phyloP scores from a whole-genome alignment of 805 yeast genomes.

The Zygoascus tannicola region DNA sequence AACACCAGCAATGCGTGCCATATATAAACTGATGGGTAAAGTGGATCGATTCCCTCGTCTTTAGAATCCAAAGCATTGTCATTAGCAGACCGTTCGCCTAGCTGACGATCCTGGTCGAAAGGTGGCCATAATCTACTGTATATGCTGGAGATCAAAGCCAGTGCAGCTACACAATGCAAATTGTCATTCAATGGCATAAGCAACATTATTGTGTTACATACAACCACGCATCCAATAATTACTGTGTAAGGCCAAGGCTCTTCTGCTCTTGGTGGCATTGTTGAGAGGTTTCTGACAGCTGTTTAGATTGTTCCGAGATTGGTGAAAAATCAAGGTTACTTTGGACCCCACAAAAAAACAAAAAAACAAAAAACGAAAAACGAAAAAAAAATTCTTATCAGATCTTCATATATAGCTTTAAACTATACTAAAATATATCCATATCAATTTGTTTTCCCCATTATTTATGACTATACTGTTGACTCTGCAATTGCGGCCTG shows the following conservation, averaged over 20 bases:
- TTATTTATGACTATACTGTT: too few species aligned
- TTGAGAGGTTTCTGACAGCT: too few species aligned
- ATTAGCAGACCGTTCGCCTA: slow-evolving; percentile 3
- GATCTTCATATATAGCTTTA: too few species aligned
- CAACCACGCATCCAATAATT: slow-evolving; percentile 5
- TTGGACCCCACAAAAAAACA: too few species aligned
- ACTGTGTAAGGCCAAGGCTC: slow-evolving; percentile 7
- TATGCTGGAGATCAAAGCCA: slow-evolving; percentile 7
- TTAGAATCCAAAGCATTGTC: background rate
- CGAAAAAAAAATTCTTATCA: too few species aligned
- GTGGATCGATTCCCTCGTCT: background rate
- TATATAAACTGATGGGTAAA: background rate
- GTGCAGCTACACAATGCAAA: slow-evolving; percentile 3
- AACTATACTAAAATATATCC: too few species aligned
- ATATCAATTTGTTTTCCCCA: too few species aligned
- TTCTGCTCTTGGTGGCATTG: slow-evolving; percentile 3
- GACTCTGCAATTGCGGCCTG: too few species aligned
- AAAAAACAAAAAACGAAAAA: too few species aligned
- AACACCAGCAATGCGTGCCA: slow-evolving; percentile 1
- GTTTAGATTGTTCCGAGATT: background rate
- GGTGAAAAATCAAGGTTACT: too few species aligned
- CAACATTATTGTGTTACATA: background rate
- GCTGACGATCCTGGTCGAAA: slow-evolving; percentile 1
- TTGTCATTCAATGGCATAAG: slow-evolving; percentile 3
- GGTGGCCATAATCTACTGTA: slow-evolving; percentile 8